Evolutionary conservation across 83 land plant species (phyloP), one percentile per base, ranked within the genome.

Genomic region (Picea abies): DNA sequence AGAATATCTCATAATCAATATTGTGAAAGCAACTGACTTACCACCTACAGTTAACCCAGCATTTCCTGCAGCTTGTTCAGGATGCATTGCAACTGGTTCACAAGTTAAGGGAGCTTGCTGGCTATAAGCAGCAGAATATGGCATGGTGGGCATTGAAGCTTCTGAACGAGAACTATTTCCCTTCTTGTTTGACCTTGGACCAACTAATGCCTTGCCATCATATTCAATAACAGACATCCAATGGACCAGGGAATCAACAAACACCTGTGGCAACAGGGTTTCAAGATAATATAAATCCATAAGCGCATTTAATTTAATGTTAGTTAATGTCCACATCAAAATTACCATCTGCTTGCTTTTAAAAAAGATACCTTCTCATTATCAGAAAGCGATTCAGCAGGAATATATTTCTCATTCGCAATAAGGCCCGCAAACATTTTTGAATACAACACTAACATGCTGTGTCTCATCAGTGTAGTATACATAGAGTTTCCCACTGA

Each of bases 201-300:
- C n/a, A n/a, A n/a, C n/a, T n/a, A n/a, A n/a, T n/a, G n/a, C n/a
- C n/a, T n/a, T n/a, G n/a, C 97, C 93, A 84, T 96, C 99, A 89
- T 94, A 94, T 69, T 96, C 97, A 58, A 89, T 80, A 66, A 93
- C 96, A 86, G 84, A 89, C 76, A 82, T 77, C 96, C 97, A 96
- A 73, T 94, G 94, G 78, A 96, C 96, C 75, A 90, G 69, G 61
- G 88, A 83, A 81, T 96, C 99, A 3, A 93, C 97, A 91, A 80
- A 90, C 25, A 93, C 91, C 99, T 96, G 88, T 29, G 17, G 7
- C 35, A 83, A 75, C 29, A 16, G 52, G 0, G 25, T 47, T 77
- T 15, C 0, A 78, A 52, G 39, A 56, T 56, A 25, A 70, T 29
- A 82, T 10, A 0, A 68, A 16, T 41, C 4, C 47, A 72, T 72